Base-by-base conservation (phyloP, 257 asterid species). In the Nyctanthes arbortristis region DNA sequence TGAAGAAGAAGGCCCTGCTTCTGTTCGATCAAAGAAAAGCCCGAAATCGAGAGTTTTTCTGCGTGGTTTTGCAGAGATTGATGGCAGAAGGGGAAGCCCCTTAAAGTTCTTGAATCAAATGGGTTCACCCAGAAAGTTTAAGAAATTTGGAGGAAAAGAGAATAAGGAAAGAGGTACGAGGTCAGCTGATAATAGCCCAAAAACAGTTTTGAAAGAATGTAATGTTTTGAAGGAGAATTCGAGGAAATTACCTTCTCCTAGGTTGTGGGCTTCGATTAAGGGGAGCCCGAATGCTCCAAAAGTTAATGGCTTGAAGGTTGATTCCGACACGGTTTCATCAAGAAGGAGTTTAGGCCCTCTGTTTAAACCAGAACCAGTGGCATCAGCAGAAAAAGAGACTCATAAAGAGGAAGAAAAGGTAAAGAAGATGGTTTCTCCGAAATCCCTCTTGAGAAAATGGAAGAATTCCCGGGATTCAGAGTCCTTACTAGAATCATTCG, bases 41-140 rank as follows among this genome's bases (percentile, higher is more conserved):
- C 93, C 97, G 0, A 89, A 85, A 67, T 40, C 96, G 32, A 70
- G 82, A 66, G 76, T 30, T 65, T 77, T 79, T 55, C 43, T 83
- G 3, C 85, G 86, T 8, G 79, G 76, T 2, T 80, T 84, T 24
- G 24, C 40, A 18, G 89, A 84, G 14, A 62, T 74, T n/a, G 92
- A 84, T n/a, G 54, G n/a, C n/a, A n/a, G 72, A 0, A 81, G 85
- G 0, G 80, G 85, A 43, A 93, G 90, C 67, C 99, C 99, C 0
- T 63, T 93, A 3, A 91, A 87, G 82, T 76, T 91, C 52, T 72
- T 91, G 80, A 89, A 79, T 66, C 93, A 84, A 61, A 66, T 84
- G 90, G 84, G 72, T 0, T 79, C 99, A 63, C 99, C 99, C 0
- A 84, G 79, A 67, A 91, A 85, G 74, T 67, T 71, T 31, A 90